These are phyloP conservation scores for Rhizoclosmatium sp. DNA, from an alignment of 192 early-diverging fungal species.

Conservation along the genomic window DNA sequence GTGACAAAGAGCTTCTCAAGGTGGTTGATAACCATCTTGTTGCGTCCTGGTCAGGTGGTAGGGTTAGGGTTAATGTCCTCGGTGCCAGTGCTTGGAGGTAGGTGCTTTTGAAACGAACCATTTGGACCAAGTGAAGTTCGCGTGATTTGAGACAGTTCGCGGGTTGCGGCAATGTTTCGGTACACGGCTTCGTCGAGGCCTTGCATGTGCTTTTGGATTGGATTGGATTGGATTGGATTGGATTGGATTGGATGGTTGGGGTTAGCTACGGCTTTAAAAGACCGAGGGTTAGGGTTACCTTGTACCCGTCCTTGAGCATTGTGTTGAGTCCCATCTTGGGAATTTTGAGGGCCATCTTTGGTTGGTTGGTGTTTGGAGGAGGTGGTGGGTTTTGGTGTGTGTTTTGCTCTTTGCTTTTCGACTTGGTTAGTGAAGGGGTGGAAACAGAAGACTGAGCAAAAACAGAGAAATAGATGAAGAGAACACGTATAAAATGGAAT, in stretches of 20 bases:
- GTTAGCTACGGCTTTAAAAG: neutral
- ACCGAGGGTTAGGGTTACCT: slow-evolving; percentile 54
- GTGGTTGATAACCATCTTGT: slow-evolving; percentile 99
- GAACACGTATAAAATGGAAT: too few species aligned
- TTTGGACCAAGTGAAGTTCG: slow-evolving; percentile 97
- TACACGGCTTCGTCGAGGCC: slow-evolving; percentile 96
- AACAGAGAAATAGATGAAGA: too few species aligned
- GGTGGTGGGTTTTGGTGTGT: slow-evolving; percentile 10
- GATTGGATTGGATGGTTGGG: neutral
- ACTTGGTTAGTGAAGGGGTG: too few species aligned
- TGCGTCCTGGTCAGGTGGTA: slow-evolving; percentile 69
- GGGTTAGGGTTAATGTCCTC: too few species aligned
- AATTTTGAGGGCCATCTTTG: slow-evolving; percentile 85
- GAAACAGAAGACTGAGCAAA: neutral
- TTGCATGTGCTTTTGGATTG: slow-evolving; percentile 75
- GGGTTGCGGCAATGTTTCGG: slow-evolving; percentile 92
- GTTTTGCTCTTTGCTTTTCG: neutral
- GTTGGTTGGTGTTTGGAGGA: neutral
- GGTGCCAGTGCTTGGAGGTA: neutral
- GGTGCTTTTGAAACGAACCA: slow-evolving; percentile 57
- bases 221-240: neutral
- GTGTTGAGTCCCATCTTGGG: slow-evolving; percentile 77
- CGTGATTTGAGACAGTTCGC: slow-evolving; percentile 91
- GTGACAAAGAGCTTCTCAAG: slow-evolving; percentile 98
- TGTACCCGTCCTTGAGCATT: slow-evolving; percentile 95